Percentiles rank a stretch among this genome's conserved stretches.
Conservation (phyloP, 1,284 basidiomycete species). For the Xerocomus nothofagi region DNA sequence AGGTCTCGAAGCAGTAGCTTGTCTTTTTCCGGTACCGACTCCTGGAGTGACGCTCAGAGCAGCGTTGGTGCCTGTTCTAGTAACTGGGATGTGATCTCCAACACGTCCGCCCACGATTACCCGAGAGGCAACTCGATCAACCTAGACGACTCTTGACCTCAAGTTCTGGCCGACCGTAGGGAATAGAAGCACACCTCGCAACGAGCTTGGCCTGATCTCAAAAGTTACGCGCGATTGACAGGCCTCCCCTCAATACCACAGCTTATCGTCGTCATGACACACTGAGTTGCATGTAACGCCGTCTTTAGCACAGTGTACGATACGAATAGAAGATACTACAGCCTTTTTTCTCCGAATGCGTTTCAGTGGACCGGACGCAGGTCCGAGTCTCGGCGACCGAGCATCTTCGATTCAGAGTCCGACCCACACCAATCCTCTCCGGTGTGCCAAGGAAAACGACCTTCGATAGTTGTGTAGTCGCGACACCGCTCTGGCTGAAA, state of each 20-base stretch:
- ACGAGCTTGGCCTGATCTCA: background rate
- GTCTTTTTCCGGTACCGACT: conserved; percentile 15
- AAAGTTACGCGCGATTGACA: background rate
- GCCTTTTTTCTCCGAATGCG: no score
- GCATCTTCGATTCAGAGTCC: no score
- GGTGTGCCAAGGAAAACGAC: no score
- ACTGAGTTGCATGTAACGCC: conserved; percentile 6
- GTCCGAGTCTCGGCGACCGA: no score
- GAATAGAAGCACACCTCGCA: background rate
- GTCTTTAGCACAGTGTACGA: background rate
- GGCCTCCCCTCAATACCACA: background rate
- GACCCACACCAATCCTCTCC: no score
- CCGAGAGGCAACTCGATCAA: background rate
- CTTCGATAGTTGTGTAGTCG: no score
- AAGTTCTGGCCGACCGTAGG: background rate
- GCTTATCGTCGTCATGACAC: background rate
- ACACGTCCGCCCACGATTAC: conserved; percentile 7
- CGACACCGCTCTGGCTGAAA: no score
- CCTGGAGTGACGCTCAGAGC: conserved; percentile 35
- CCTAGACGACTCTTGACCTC: no score
- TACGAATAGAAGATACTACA: background rate
- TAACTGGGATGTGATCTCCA: conserved; percentile 30
- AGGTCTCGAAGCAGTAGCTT: conserved; percentile 16
- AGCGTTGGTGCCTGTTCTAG: conserved; percentile 3
- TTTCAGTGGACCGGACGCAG: no score